Percentiles rank a stretch among this genome's conserved stretches.
Conservation (phyloP, 1,284 basidiomycete species). For the Apiotrichum sp. region DNA sequence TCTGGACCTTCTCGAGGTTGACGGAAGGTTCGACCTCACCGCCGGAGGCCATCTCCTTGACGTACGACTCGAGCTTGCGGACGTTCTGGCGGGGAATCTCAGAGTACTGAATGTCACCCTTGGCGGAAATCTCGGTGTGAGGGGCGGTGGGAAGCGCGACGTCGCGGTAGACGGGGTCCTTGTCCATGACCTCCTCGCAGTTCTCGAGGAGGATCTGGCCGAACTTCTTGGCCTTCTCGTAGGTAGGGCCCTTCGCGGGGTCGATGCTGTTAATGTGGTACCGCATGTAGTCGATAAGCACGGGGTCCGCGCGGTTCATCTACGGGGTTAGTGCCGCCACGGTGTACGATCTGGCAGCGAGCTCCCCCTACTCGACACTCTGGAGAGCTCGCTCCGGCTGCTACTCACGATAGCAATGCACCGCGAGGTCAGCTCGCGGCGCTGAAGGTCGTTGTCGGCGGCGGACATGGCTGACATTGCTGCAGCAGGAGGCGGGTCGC, state of each 20-base stretch:
- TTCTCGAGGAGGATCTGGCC: conserved; percentile 95
- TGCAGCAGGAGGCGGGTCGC: conserved; percentile 12
- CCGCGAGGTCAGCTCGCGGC: conserved; percentile 81
- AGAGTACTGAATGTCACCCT: conserved; percentile 90
- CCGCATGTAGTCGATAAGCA: conserved; percentile 88
- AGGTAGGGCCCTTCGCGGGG: conserved; percentile 78
- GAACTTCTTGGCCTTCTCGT: conserved; percentile 90
- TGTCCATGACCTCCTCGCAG: conserved; percentile 44
- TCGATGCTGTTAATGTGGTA: conserved; percentile 85
- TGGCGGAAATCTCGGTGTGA: conserved; percentile 82
- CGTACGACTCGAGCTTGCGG: conserved; percentile 94
- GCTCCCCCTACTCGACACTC: too few species aligned
- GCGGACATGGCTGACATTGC: conserved; percentile 20
- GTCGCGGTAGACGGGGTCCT: conserved; percentile 49
- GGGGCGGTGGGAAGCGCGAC: conserved; percentile 98
- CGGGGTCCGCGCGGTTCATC: conserved; percentile 92
- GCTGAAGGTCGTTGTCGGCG: conserved; percentile 35
- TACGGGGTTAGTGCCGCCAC: conserved; percentile 7
- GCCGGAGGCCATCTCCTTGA: conserved; percentile 96
- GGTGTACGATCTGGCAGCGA: too few species aligned
- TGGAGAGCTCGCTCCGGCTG: background rate
- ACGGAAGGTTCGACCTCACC: conserved; percentile 73
- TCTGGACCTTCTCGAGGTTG: conserved; percentile 94
- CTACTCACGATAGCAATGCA: conserved; percentile 72
- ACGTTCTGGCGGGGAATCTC: conserved; percentile 94